phyloP scores from a whole-genome alignment of 371 early-diverging fungal genomes.

The Syncephalastrum monosporum region DNA sequence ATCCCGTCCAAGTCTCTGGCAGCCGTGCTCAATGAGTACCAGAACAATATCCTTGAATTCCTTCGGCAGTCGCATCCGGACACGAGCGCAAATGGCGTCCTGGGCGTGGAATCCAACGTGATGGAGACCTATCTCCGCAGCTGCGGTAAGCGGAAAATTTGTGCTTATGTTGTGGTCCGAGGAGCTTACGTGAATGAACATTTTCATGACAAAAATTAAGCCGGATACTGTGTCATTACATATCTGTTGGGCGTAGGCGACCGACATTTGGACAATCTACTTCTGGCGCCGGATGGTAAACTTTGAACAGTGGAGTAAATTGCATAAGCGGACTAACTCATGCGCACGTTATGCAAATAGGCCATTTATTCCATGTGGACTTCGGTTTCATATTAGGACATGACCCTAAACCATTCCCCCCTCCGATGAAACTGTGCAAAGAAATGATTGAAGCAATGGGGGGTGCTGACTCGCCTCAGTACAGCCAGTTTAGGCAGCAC shows the following conservation, averaged over 20 bases:
- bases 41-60: slow-evolving; percentile 79
- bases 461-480: slow-evolving; percentile 79
- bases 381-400: slow-evolving; percentile 97
- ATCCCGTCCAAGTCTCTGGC: slow-evolving; percentile 86
- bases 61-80: slow-evolving; percentile 72
- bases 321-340: not conserved
- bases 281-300: slow-evolving; percentile 83
- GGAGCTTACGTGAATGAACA: not conserved
- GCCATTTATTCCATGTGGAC: slow-evolving; percentile 96
- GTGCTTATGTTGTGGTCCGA: not conserved
- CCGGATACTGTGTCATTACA: slow-evolving; percentile 98
- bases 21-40: slow-evolving; percentile 83
- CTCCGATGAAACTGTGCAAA: slow-evolving; percentile 98
- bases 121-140: slow-evolving; percentile 96
- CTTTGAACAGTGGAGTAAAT: not conserved
- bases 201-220: slow-evolving; percentile 28
- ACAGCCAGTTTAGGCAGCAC: slow-evolving; percentile 84
- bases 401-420: slow-evolving; percentile 98
- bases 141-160: slow-evolving; percentile 64
- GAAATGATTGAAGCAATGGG: slow-evolving; percentile 99
- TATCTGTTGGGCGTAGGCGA: slow-evolving; percentile 99
- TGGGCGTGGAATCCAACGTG: slow-evolving; percentile 72
- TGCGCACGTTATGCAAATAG: slow-evolving; percentile 27
- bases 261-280: slow-evolving; percentile 95
- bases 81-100: slow-evolving; percentile 56